Conservation (phyloP, 2,329 filamentous ascomycete genomes). For the Didymella pomorum region DNA sequence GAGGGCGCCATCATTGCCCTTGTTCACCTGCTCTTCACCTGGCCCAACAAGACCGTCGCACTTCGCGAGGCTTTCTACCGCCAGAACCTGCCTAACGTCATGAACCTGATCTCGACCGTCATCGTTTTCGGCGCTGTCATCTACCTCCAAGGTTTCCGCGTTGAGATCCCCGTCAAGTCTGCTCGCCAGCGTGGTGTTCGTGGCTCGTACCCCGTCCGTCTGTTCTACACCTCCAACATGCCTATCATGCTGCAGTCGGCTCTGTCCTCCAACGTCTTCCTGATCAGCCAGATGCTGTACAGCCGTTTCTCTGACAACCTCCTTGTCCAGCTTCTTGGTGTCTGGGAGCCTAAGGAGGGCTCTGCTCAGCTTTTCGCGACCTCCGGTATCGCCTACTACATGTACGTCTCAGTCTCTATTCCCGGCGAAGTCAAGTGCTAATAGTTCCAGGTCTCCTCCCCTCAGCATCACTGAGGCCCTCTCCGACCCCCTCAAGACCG, state of each 20-base stretch:
- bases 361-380: slow-evolving; percentile 93
- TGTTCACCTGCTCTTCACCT: slow-evolving; percentile 97
- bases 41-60: slow-evolving; percentile 99
- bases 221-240: slow-evolving; percentile 99
- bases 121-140: slow-evolving; percentile 96
- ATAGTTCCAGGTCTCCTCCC: slow-evolving; percentile 71
- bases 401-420: slow-evolving; percentile 59
- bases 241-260: slow-evolving; percentile 99
- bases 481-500: slow-evolving; percentile 94
- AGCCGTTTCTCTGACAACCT: slow-evolving; percentile 99
- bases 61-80: slow-evolving; percentile 99
- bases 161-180: slow-evolving; percentile 99
- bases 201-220: slow-evolving; percentile 95
- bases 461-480: slow-evolving; percentile 97
- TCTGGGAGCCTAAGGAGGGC: slow-evolving; percentile 97
- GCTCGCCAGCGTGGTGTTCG: slow-evolving; percentile 98
- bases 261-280: slow-evolving; percentile 97
- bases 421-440: slow-evolving; percentile 19
- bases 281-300: slow-evolving; percentile 99
- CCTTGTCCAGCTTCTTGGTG: slow-evolving; percentile 93
- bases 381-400: slow-evolving; percentile 98
- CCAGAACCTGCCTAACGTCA: slow-evolving; percentile 99
- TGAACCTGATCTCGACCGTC: slow-evolving; percentile 95
- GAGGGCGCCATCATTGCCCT: slow-evolving; percentile 98
- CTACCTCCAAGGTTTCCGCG: slow-evolving; percentile 98